These are phyloP conservation scores for Malus orientalis DNA, from an alignment of 306 rosid species.

Conservation along the genomic window DNA sequence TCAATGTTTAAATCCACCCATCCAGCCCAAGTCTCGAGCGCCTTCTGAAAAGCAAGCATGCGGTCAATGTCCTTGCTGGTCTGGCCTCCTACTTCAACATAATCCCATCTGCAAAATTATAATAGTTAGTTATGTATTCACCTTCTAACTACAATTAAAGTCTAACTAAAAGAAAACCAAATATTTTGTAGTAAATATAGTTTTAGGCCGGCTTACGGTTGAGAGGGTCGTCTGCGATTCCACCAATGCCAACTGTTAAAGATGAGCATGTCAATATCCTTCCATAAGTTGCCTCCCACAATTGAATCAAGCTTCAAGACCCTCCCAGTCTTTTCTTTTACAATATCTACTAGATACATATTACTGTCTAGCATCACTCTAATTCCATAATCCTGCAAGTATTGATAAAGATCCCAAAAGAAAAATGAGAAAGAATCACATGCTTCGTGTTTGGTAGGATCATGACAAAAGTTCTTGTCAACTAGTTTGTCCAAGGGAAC, in stretches of 20 bases:
- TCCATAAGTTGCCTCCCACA: conserved; percentile 56
- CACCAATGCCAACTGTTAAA: conserved; percentile 99
- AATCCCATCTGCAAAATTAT: conserved; percentile 63
- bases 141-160: not conserved
- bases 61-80: conserved; percentile 66
- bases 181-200: not conserved
- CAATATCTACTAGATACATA: conserved; percentile 72
- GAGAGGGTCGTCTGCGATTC: conserved; percentile 86
- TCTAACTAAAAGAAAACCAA: not conserved
- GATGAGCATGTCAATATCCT: conserved; percentile 53
- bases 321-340: conserved; percentile 51
- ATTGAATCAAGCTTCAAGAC: conserved; percentile 82
- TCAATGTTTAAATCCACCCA: conserved; percentile 69
- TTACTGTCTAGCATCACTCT: conserved; percentile 77
- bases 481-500: not conserved
- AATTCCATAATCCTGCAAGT: conserved; percentile 52
- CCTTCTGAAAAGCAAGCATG: conserved; percentile 69
- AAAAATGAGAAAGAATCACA: not conserved
- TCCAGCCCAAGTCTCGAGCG: conserved; percentile 65
- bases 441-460: not conserved
- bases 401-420: not conserved
- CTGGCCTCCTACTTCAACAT: conserved; percentile 36
- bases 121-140: not conserved
- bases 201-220: conserved; percentile 43
- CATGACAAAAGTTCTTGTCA: not conserved